These are phyloP conservation scores for Solanum sitiens DNA, from an alignment of 257 asterid species.

Conservation along the genomic window DNA sequence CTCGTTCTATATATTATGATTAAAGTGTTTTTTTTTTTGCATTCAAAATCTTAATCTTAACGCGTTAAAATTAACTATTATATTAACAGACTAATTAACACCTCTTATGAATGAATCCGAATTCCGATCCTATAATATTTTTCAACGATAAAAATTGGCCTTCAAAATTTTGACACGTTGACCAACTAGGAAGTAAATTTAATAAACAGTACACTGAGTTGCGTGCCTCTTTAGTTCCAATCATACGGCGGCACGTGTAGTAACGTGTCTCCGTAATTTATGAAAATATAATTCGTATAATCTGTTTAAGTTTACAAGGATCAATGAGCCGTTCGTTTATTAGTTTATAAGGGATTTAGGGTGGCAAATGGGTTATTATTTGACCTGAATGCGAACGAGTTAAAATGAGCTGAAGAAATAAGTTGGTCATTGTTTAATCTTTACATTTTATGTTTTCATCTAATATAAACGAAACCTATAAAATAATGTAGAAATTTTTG, in stretches of 20 bases:
- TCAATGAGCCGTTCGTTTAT: background rate
- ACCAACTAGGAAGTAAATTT: background rate
- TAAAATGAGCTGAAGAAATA: background rate
- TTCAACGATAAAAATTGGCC: background rate
- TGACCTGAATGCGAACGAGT: background rate
- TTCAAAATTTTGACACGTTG: background rate
- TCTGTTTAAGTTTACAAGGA: too few species aligned
- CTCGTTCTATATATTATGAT: background rate
- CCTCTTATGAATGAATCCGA: background rate
- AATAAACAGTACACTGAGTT: background rate
- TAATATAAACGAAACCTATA: too few species aligned
- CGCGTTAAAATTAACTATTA: background rate
- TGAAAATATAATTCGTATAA: too few species aligned
- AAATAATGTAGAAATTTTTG: too few species aligned
- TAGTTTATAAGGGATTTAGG: background rate
- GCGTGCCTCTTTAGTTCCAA: background rate
- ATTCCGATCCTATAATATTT: background rate
- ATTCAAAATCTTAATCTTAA: background rate
- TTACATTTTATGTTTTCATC: background rate
- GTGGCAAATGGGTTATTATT: background rate
- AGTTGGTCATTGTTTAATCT: too few species aligned
- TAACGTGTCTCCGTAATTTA: too few species aligned
- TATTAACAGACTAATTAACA: background rate
- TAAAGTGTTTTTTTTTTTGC: background rate
- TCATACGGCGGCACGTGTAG: background rate